A percentile compares a stretch with the other conserved stretches of the same genome.
Evolutionary conservation across 176 grass and related monocot species (phyloP).

Genomic region (Eremochloa ophiuroides): DNA sequence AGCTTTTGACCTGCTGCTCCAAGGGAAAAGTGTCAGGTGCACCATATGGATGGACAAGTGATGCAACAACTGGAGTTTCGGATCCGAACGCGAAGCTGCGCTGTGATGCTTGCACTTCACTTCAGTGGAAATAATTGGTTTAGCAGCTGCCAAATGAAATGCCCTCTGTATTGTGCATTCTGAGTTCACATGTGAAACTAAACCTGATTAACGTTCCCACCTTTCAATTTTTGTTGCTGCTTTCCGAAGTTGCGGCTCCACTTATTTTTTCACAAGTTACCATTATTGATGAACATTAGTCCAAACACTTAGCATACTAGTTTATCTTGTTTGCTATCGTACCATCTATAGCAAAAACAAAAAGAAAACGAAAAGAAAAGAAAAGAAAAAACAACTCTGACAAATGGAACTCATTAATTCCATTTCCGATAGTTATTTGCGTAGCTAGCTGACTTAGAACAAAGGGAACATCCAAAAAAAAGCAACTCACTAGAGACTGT

Average conservation of each 20-base stretch:
- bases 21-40: conserved; percentile 83
- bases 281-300: too few species aligned
- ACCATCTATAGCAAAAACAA: too few species aligned
- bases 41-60: conserved; percentile 89
- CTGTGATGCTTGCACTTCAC: not conserved
- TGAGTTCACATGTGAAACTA: not conserved
- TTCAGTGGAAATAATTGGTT: conserved; percentile 19
- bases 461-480: too few species aligned
- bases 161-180: not conserved
- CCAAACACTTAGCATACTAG: too few species aligned
- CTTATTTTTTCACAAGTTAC: too few species aligned
- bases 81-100: not conserved
- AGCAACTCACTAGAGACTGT: too few species aligned
- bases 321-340: too few species aligned
- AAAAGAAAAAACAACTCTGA: too few species aligned
- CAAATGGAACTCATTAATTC: too few species aligned
- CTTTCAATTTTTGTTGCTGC: not conserved
- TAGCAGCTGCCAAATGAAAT: not conserved
- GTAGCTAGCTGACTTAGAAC: too few species aligned
- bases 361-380: too few species aligned
- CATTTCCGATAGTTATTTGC: too few species aligned
- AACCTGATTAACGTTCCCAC: not conserved
- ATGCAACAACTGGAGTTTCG: not conserved
- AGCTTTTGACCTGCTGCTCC: conserved; percentile 74
- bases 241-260: not conserved